These are phyloP conservation scores for Trichopus zeylanicus DNA, from an alignment of 116 monocot genomes.

Conservation along the genomic window DNA sequence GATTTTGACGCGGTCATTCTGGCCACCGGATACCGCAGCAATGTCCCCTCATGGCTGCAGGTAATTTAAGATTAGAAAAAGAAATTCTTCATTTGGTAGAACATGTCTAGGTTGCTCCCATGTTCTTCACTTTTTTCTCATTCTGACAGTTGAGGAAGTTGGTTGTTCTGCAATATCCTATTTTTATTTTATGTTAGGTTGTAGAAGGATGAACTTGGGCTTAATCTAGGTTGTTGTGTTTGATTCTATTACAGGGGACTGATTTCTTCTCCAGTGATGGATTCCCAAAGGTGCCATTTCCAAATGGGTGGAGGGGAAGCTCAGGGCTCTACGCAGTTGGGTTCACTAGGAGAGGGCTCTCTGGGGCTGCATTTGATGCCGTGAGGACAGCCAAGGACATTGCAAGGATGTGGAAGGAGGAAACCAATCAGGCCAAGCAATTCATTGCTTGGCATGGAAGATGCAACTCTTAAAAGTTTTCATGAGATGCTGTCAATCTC, in stretches of 20 bases:
- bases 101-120: too few relatives aligned
- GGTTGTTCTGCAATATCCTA: too few relatives aligned
- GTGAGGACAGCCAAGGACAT: conserved; percentile 61
- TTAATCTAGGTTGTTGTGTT: too few relatives aligned
- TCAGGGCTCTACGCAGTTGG: conserved; percentile 76
- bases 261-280: conserved; percentile 68
- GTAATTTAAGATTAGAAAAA: too few relatives aligned
- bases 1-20: conserved; percentile 53
- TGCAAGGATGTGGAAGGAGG: conserved; percentile 52
- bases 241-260: conserved; percentile 37
- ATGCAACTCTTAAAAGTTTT: conserved; percentile 43
- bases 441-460: conserved; percentile 29
- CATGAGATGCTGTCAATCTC: conserved; percentile 13
- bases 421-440: conserved; percentile 38
- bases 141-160: too few relatives aligned
- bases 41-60: conserved; percentile 73
- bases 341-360: conserved; percentile 72
- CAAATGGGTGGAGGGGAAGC: conserved; percentile 51
- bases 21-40: conserved; percentile 88
- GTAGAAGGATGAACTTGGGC: too few relatives aligned
- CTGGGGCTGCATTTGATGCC: conserved; percentile 73
- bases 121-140: too few relatives aligned
- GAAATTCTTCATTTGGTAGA: too few relatives aligned
- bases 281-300: conserved; percentile 43
- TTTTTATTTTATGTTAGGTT: too few relatives aligned